These are phyloP conservation scores for Melocanna baccifera DNA, from an alignment of 176 grass and related monocot species.

Conservation along the genomic window DNA sequence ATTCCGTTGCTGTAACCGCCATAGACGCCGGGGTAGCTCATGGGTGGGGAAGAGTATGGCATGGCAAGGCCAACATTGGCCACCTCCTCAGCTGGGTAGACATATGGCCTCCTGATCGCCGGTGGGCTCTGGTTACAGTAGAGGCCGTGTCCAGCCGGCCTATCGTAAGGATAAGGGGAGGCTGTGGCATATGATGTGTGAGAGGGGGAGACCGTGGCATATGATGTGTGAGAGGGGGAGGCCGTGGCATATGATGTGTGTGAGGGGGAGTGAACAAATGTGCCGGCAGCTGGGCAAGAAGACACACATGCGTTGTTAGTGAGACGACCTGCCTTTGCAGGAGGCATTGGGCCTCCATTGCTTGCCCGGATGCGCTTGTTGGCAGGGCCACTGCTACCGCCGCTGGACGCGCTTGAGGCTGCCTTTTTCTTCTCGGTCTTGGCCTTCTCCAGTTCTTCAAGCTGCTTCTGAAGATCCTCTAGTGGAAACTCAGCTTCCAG, in stretches of 20 bases:
- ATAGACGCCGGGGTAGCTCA: constrained; percentile 62
- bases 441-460: constrained; percentile 82
- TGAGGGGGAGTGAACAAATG: constrained; percentile 53
- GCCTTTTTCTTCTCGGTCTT: constrained; percentile 87
- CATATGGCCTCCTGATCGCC: constrained; percentile 63
- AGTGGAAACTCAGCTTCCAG: constrained; percentile 75
- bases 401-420: constrained; percentile 49
- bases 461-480: constrained; percentile 68
- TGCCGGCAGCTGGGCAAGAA: constrained; percentile 43
- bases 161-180: constrained; percentile 62
- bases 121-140: constrained; percentile 74
- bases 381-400: constrained; percentile 55
- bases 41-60: constrained; percentile 62
- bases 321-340: constrained; percentile 84
- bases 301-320: constrained; percentile 60
- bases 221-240: constrained; percentile 21
- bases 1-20: constrained; percentile 53
- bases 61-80: constrained; percentile 44
- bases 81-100: constrained; percentile 64
- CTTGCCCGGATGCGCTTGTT: constrained; percentile 72
- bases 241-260: constrained; percentile 36
- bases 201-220: too few relatives aligned
- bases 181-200: constrained; percentile 42
- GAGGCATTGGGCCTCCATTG: constrained; percentile 79
- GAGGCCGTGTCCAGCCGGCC: constrained; percentile 36